Evolutionary conservation across 495 filamentous ascomycete genomes (phyloP).

Genomic region (Neurospora intermedia): DNA sequence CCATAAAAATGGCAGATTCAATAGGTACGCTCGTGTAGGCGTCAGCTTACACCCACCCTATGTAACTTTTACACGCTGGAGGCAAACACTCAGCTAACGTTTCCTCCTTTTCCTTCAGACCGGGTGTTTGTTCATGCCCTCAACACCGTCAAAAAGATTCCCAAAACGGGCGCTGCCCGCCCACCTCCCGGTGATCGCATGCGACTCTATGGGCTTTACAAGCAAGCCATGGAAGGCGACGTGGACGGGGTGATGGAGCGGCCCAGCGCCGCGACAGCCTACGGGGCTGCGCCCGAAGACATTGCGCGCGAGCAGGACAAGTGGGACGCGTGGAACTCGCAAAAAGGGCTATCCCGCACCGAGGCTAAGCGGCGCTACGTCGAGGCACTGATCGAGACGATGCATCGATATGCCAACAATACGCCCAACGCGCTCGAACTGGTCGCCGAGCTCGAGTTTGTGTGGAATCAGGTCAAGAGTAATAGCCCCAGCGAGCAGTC

Average conservation of each 20-base stretch:
- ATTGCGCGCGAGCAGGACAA: slow-evolving; percentile 48
- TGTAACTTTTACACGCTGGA: slow-evolving; percentile 4
- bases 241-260: slow-evolving; percentile 86
- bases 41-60: not conserved
- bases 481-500: slow-evolving; percentile 54
- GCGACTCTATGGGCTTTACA: slow-evolving; percentile 93
- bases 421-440: slow-evolving; percentile 79
- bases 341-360: slow-evolving; percentile 69
- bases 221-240: slow-evolving; percentile 97
- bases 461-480: slow-evolving; percentile 94
- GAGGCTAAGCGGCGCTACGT: slow-evolving; percentile 94
- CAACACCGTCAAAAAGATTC: slow-evolving; percentile 95
- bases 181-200: slow-evolving; percentile 79
- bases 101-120: slow-evolving; percentile 43
- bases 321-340: slow-evolving; percentile 87
- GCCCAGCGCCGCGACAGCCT: slow-evolving; percentile 38
- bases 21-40: slow-evolving; percentile 28
- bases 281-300: slow-evolving; percentile 24
- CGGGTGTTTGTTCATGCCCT: slow-evolving; percentile 97
- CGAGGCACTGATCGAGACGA: slow-evolving; percentile 84
- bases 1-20: slow-evolving; percentile 35
- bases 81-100: slow-evolving; percentile 2
- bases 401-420: slow-evolving; percentile 83
- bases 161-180: slow-evolving; percentile 78
- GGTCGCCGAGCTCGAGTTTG: slow-evolving; percentile 90